A percentile compares a stretch with the other conserved stretches of the same genome.
These are phyloP conservation scores for Arthrocladium fulminans DNA, from an alignment of 2,329 filamentous ascomycete species.

Conservation along the genomic window DNA sequence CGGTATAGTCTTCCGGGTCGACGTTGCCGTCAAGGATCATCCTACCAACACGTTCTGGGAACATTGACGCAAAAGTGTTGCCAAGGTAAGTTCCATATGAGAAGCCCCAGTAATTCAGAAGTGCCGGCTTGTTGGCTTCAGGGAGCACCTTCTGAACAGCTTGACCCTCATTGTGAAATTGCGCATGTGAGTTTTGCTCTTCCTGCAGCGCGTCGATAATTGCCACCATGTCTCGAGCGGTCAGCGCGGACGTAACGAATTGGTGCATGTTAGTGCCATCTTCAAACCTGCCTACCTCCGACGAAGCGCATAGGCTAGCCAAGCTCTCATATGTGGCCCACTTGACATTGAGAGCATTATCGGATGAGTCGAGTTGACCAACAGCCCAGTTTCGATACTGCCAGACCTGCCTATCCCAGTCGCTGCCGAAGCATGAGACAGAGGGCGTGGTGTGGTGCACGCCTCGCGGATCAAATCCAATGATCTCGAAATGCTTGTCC, in stretches of 20 bases:
- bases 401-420: constrained; percentile 8
- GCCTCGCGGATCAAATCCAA: constrained; percentile 37
- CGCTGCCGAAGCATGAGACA: constrained; percentile 23
- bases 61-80: constrained; percentile 38
- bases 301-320: constrained; percentile 14
- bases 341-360: constrained; percentile 15
- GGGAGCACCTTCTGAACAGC: background rate
- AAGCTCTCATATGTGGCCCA: constrained; percentile 18
- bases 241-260: constrained; percentile 27
- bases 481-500: constrained; percentile 36
- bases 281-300: constrained; percentile 18
- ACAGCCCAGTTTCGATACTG: constrained; percentile 8
- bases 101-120: constrained; percentile 43
- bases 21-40: constrained; percentile 37
- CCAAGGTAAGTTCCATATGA: constrained; percentile 42
- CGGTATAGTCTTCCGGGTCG: constrained; percentile 40
- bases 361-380: constrained; percentile 14
- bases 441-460: constrained; percentile 29
- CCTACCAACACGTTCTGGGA: constrained; percentile 32
- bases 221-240: constrained; percentile 31
- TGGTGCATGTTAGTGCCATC: constrained; percentile 24
- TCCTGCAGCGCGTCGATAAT: constrained; percentile 26
- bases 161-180: background rate
- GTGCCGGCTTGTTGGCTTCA: constrained; percentile 6
- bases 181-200: constrained; percentile 16